Evolutionary conservation across 2,329 filamentous ascomycete species (phyloP), one percentile per base, ranked within the genome.

Genomic region (Myriangium duriaei): DNA sequence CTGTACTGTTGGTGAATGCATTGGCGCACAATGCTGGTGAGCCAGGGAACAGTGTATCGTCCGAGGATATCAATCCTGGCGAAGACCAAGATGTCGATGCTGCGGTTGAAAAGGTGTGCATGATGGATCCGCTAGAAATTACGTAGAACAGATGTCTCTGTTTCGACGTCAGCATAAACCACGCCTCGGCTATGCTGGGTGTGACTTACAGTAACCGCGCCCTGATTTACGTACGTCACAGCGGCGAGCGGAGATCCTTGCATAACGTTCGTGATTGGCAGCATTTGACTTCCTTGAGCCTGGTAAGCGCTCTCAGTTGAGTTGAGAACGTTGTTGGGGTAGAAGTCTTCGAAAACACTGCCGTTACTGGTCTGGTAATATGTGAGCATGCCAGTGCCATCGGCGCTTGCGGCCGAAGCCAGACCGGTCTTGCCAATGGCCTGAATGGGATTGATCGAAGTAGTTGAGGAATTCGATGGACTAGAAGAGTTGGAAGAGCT

Each of bases 361-460:
- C 24, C 24, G 14, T 37, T 37, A 5, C 13, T n/a, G 21, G 19
- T 18, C 15, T 37, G 34, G 16, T 30, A 37, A 26, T 37, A 37
- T 11, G 29, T 12, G 6, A 37, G 34, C 34, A 37, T 30, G 14
- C 34, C 34, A 19, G 12, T 15, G 4, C 26, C 26, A 15, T 30
- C 34, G 21, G 21, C 34, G 11, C 26, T 28, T 14, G 18, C 13
- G 12, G 34, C 18, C 7, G 34, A 30, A 6, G 28, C 21, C n/a
- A 37, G 18, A 14, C 34, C 34, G 13, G 34, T 37, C 34, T 37
- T 37, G 34, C 29, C 26, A 15, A 37, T 30, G 26, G 12, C 34
- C n/a, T 26, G 34, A n/a, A 37, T 7, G 11, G 15, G 14, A 12
- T 7, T 26, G 21, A 7, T n/a, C 7, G 21, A 26, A 26, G 21